Conservation (phyloP, 108 stramenopile genomes). For the Cyclotella cryptica region DNA sequence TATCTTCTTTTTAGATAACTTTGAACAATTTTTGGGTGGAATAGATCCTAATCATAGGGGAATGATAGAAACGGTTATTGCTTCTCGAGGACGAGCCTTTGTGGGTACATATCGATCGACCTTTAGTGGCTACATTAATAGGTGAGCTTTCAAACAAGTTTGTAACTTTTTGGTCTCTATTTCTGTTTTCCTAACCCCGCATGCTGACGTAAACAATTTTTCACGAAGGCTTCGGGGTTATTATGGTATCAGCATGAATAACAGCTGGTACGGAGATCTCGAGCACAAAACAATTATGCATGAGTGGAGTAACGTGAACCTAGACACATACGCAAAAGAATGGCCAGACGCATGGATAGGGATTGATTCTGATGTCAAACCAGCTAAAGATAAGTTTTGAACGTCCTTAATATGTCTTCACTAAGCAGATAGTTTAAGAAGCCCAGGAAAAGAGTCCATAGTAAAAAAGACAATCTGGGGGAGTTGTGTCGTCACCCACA, state of each 20-base stretch:
- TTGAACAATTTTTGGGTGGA: slow-evolving; percentile 56
- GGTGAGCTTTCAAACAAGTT: slow-evolving; percentile 16
- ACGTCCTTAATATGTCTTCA: neutral
- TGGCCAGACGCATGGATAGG: slow-evolving; percentile 81
- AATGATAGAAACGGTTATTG: slow-evolving; percentile 92
- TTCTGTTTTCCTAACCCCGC: neutral
- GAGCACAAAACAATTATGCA: slow-evolving; percentile 55
- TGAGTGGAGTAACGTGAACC: slow-evolving; percentile 57
- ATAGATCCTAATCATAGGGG: slow-evolving; percentile 88
- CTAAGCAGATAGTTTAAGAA: neutral
- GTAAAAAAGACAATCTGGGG: slow-evolving; percentile 47
- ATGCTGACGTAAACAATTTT: neutral
- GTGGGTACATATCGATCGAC: slow-evolving; percentile 91
- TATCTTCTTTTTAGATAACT: slow-evolving; percentile 78
- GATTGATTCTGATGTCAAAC: slow-evolving; percentile 67
- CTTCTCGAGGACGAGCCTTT: slow-evolving; percentile 80
- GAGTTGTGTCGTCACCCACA: slow-evolving; percentile 5
- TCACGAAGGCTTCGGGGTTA: slow-evolving; percentile 62
- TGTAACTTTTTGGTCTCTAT: neutral
- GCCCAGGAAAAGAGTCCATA: slow-evolving; percentile 53
- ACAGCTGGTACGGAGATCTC: slow-evolving; percentile 69
- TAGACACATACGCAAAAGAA: slow-evolving; percentile 65
- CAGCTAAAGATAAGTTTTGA: slow-evolving; percentile 62
- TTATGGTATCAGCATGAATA: slow-evolving; percentile 72
- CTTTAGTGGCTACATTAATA: slow-evolving; percentile 93